These are phyloP conservation scores for Cryptococcus amylolentus DNA, from an alignment of 1,284 basidiomycete species.

Conservation along the genomic window DNA sequence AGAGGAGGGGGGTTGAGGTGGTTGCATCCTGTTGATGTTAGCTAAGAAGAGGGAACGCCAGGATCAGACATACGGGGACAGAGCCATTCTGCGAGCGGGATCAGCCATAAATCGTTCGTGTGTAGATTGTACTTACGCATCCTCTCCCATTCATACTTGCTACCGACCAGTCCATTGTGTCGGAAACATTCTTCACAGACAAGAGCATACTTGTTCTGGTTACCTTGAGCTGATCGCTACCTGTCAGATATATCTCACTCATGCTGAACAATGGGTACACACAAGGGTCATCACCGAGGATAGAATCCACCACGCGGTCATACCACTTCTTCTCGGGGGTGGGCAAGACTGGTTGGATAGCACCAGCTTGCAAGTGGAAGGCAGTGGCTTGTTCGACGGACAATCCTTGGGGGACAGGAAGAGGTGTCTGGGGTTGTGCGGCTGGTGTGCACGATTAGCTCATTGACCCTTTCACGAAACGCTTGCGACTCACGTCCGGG, in stretches of 20 bases:
- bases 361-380: conserved; percentile 42
- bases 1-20: conserved; percentile 44
- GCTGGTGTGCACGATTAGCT: not conserved
- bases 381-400: conserved; percentile 44
- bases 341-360: conserved; percentile 49
- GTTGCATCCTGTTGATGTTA: conserved; percentile 34
- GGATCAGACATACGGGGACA: conserved; percentile 32
- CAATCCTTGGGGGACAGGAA: conserved; percentile 32
- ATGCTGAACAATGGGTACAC: conserved; percentile 27
- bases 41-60: not conserved
- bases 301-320: conserved; percentile 78
- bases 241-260: not conserved
- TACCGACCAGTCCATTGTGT: conserved; percentile 91
- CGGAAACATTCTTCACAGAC: conserved; percentile 90
- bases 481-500: conserved; percentile 30
- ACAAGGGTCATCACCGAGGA: conserved; percentile 77
- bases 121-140: conserved; percentile 63
- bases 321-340: conserved; percentile 77
- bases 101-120: conserved; percentile 2
- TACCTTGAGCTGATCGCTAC: conserved; percentile 37
- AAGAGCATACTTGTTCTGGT: conserved; percentile 71
- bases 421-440: conserved; percentile 17
- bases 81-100: conserved; percentile 39
- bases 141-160: conserved; percentile 76
- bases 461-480: not conserved